These are phyloP conservation scores for Candida maesae DNA, from an alignment of 805 yeast species.

Conservation along the genomic window DNA sequence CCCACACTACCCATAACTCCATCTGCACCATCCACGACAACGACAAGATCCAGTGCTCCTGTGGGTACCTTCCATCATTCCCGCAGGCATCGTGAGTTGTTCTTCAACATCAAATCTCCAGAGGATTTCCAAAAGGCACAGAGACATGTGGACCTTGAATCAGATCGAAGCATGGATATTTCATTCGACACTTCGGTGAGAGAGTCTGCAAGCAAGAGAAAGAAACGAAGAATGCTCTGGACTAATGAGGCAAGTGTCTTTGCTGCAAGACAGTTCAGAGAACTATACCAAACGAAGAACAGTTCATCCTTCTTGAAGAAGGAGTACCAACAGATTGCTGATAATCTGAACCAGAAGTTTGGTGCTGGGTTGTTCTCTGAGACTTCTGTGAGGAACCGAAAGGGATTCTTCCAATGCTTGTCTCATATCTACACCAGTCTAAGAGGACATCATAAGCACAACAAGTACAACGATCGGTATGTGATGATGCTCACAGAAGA, in stretches of 20 bases:
- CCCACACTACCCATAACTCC: no score
- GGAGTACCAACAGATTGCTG: conserved; percentile 16
- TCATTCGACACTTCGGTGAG: conserved; percentile 4
- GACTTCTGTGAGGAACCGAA: conserved; percentile 18
- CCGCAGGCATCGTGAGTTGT: conserved; percentile 11
- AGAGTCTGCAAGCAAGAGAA: background rate
- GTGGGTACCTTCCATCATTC: conserved; percentile 10
- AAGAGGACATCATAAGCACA: conserved; percentile 2
- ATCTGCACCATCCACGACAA: background rate
- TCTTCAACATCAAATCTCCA: conserved; percentile 11
- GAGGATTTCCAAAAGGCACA: conserved; percentile 12
- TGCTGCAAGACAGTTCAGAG: conserved; percentile 16
- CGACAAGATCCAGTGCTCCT: no score
- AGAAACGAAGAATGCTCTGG: conserved; percentile 14
- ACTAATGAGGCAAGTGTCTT: conserved; percentile 13
- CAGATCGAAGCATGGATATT: conserved; percentile 5
- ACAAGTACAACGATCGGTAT: conserved; percentile 6
- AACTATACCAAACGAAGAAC: conserved; percentile 8
- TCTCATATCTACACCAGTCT: conserved; percentile 13
- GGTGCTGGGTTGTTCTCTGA: conserved; percentile 11
- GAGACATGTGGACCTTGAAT: background rate
- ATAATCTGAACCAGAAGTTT: conserved; percentile 8
- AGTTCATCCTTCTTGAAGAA: conserved; percentile 17
- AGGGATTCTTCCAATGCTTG: conserved; percentile 17
- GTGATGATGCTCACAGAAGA: conserved; percentile 9